phyloP scores from a whole-genome alignment of 768 basidiomycete genomes.

The Trichaptum fuscoviolaceum region DNA sequence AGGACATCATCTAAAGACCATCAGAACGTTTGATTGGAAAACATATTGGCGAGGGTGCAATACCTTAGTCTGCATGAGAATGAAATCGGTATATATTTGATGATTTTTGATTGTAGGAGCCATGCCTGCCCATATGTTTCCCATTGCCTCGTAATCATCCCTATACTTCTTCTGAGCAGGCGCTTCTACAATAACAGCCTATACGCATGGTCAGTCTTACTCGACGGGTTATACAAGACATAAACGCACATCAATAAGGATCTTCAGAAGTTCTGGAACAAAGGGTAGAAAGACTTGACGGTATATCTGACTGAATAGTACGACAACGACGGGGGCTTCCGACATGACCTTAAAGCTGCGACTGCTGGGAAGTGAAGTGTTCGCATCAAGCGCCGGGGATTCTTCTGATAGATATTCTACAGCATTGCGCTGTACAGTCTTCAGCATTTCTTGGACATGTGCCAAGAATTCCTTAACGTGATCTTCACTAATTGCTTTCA shows the following conservation, averaged over 20 bases:
- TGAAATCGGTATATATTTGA: conserved; percentile 73
- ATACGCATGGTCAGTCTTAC: conserved; percentile 1
- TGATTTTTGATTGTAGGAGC: conserved; percentile 70
- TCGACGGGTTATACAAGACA: background rate
- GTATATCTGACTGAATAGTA: conserved; percentile 83
- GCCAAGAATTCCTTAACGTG: conserved; percentile 73
- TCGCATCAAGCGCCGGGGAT: conserved; percentile 49
- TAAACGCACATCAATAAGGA: conserved; percentile 56
- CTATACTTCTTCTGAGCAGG: conserved; percentile 77
- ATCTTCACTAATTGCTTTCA: conserved; percentile 67
- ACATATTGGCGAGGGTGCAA: conserved; percentile 12
- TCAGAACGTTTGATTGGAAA: conserved; percentile 3
- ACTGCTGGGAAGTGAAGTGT: conserved; percentile 59
- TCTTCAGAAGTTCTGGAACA: conserved; percentile 63
- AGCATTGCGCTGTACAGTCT: conserved; percentile 68
- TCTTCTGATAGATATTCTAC: conserved; percentile 69
- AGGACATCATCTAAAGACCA: conserved; percentile 71
- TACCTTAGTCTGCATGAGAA: conserved; percentile 89
- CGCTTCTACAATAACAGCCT: conserved; percentile 67
- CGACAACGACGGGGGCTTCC: conserved; percentile 90
- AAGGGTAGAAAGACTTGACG: conserved; percentile 57
- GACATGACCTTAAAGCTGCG: conserved; percentile 91
- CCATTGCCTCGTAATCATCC: conserved; percentile 76
- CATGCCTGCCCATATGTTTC: conserved; percentile 78
- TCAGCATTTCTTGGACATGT: conserved; percentile 73